Base-by-base conservation (phyloP, 495 filamentous ascomycete genomes). In the Thermochaetoides thermophila region DNA sequence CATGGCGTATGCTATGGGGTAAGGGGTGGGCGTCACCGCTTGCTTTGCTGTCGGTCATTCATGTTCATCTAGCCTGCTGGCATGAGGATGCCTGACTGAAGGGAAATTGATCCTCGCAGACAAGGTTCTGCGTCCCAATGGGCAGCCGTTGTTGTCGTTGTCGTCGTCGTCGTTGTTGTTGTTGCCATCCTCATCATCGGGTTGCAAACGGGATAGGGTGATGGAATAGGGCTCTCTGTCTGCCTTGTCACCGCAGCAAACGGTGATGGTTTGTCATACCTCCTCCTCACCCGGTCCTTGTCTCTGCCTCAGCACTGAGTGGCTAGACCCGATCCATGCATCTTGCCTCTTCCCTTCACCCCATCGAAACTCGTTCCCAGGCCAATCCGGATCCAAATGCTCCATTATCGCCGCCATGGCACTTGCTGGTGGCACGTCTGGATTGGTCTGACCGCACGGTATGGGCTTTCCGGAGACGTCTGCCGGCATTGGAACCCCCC, bases 371-470 rank as follows among this genome's bases (percentile, higher is more conserved):
- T 49, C 35, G 27, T 31, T 32, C 40, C 34, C 38, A 50, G 43
- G 35, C 60, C 53, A 60, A 59, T 59, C 53, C 55, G 42, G 38
- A 27, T 29, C 36, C 48, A 36, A 46, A 44, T 41, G 39, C 39
- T 49, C 45, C 54, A 48, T 42, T 45, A 52, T 59, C 59, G 47
- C 50, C 39, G 50, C 46, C 49, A 50, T 57, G 43, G 40, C 24
- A 48, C 40, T 34, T 37, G 38, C 44, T 50, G 47, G 38, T 28
- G 34, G 34, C 28, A 35, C 42, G 46, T 46, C 39, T 43, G 43
- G 52, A n/a, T 57, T 58, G 51, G 61, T 59, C 32, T 59, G 55
- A 59, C 52, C 49, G 57, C 69, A 60, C 64, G 65, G 66, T 61
- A 61, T 66, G 52, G 39, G 50, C 52, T 40, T 42, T 57, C 50